Evolutionary conservation across 1,284 basidiomycete genomes (phyloP).

Genomic region (Heterobasidion annosum): DNA sequence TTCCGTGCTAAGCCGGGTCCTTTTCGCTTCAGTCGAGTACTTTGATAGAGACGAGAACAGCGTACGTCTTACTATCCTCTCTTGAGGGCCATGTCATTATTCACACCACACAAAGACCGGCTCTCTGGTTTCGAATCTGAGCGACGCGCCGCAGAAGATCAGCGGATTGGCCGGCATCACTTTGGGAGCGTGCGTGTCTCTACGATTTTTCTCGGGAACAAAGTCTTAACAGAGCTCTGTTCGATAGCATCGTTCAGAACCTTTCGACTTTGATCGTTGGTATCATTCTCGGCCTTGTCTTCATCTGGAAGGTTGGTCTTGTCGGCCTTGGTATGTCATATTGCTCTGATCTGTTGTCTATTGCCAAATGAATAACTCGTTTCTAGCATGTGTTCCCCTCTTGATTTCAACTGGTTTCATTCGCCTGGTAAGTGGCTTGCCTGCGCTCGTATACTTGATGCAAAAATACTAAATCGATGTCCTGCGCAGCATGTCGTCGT

Average conservation of each 20-base stretch:
- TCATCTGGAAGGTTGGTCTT: conserved; percentile 74
- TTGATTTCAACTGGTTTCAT: conserved; percentile 83
- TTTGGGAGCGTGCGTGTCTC: conserved; percentile 49
- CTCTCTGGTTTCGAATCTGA: conserved; percentile 70
- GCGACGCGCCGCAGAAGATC: conserved; percentile 89
- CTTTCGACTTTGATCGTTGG: conserved; percentile 70
- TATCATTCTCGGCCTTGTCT: conserved; percentile 68
- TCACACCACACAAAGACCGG: conserved; percentile 46
- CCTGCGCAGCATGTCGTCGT: conserved; percentile 59
- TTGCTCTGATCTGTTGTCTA: conserved; percentile 14
- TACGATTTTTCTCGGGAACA: too few species aligned
- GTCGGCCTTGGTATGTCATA: conserved; percentile 55
- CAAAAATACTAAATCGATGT: background rate
- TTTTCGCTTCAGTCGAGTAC: conserved; percentile 58
- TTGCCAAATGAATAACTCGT: conserved; percentile 4
- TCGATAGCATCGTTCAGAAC: conserved; percentile 69
- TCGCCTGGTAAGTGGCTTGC: conserved; percentile 48
- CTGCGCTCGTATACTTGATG: background rate
- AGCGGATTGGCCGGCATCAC: conserved; percentile 88
- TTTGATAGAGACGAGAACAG: conserved; percentile 83
- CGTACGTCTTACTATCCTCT: conserved; percentile 26
- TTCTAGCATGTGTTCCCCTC: conserved; percentile 73
- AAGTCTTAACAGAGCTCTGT: background rate
- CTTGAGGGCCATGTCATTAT: background rate
- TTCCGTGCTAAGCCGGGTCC: conserved; percentile 8